Evolutionary conservation across 345 rosid genomes (phyloP).

Genomic region (Aquilaria yunnanensis): DNA sequence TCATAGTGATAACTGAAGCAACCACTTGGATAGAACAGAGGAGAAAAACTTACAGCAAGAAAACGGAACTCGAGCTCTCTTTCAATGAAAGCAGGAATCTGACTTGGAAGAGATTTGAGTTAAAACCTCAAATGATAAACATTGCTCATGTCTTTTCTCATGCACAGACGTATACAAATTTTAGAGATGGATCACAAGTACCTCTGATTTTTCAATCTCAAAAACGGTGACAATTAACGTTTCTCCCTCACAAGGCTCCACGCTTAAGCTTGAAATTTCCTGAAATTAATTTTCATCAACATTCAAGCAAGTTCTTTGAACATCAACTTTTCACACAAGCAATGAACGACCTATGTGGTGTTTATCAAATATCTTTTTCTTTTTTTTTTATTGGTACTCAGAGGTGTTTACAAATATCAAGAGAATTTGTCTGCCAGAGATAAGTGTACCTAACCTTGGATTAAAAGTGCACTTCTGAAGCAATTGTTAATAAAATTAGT

Average conservation of each 20-base stretch:
- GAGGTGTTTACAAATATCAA: neutral
- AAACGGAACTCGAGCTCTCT: constrained; percentile 86
- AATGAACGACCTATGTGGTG: too few relatives aligned
- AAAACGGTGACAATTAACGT: constrained; percentile 75
- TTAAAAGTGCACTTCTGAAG: too few relatives aligned
- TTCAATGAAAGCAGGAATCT: constrained; percentile 83
- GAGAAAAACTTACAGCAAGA: constrained; percentile 59
- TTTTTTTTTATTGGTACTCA: neutral
- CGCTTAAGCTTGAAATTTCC: constrained; percentile 91
- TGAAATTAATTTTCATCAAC: constrained; percentile 23
- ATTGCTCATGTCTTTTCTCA: neutral
- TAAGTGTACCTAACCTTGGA: too few relatives aligned
- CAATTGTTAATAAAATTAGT: too few relatives aligned
- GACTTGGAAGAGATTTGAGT: constrained; percentile 11
- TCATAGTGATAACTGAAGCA: constrained; percentile 1
- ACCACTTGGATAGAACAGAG: neutral
- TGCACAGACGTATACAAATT: neutral
- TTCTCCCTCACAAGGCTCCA: constrained; percentile 71
- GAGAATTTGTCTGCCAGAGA: neutral
- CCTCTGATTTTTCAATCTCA: constrained; percentile 73
- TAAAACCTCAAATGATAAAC: neutral
- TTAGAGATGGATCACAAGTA: constrained; percentile 12
- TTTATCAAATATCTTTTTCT: neutral
- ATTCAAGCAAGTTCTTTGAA: neutral
- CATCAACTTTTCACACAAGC: neutral